Base-by-base conservation (phyloP, 495 filamentous ascomycete species). In the Xylaria scruposa region DNA sequence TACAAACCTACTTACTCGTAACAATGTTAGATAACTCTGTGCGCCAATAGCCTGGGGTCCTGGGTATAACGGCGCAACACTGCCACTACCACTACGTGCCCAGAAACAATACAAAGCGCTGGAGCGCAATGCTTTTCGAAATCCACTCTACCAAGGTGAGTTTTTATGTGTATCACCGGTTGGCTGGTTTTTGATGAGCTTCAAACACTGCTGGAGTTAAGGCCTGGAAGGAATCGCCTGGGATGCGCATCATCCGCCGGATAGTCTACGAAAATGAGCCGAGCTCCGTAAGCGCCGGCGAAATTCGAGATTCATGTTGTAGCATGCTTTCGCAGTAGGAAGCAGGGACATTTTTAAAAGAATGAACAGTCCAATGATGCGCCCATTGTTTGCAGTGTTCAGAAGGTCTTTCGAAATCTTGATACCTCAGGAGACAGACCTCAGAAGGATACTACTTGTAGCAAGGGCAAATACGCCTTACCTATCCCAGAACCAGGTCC, bases 171-270 rank as follows among this genome's bases (percentile, higher is more conserved):
- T 26, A 26, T 53, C 54, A 59, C 17, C 54, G 15, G 29, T 12
- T 31, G 31, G 29, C 54, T 36, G 31, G 31, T 12, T 26, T 31
- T 29, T 10, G 29, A 59, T 31, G 17, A 6, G 8, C 53, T 56
- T 4, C 10, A 31, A 56, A 10, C 26, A 17, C 15, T 10, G 54
- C 1, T 36, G 29, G 29, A 10, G 54, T 26, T 26, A 19, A 31
- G 53, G 53, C 12, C 17, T 58, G 53, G 53, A n/a, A 9, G 29
- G 13, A 17, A 9, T 29, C 8, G 29, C 54, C 29, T 59, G 29
- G 54, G 13, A n/a, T 59, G 54, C 54, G 54, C 29, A 59, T 59
- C 54, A 36, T 59, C 29, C 21, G 54, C 54, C 15, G 54, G 54
- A 36, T n/a, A n/a, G 26, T 36, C 31, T 36, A 59, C 31, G 33